Conservation (phyloP, 2,329 filamentous ascomycete genomes). For the Xylariales sp. region DNA sequence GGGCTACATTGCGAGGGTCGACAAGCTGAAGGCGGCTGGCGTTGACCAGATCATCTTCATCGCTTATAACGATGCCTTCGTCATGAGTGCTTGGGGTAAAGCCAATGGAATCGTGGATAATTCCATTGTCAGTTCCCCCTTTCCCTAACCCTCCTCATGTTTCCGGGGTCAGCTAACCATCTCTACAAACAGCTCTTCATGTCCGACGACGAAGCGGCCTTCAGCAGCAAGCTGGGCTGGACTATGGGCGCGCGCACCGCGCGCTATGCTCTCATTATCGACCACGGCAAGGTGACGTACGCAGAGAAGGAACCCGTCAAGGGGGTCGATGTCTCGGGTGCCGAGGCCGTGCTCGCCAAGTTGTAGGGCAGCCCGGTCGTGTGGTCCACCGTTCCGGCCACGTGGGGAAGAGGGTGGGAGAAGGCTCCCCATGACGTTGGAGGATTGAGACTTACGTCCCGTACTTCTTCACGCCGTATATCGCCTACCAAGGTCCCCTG, state of each 20-base stretch:
- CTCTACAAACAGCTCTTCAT: constrained; percentile 60
- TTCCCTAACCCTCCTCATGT: not conserved
- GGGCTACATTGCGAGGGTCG: constrained; percentile 67
- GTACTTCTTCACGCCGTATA: too few species aligned
- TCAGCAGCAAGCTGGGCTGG: constrained; percentile 75
- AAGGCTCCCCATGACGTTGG: too few species aligned
- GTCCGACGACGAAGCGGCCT: constrained; percentile 60
- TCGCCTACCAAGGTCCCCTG: too few species aligned
- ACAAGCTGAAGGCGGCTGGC: constrained; percentile 68
- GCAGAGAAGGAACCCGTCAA: constrained; percentile 62
- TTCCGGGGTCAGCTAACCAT: not conserved
- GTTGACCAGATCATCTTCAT: constrained; percentile 77
- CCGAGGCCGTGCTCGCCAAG: constrained; percentile 39
- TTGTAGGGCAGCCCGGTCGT: too few species aligned
- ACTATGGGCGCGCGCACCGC: constrained; percentile 63
- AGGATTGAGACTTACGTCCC: too few species aligned
- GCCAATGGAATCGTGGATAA: constrained; percentile 71
- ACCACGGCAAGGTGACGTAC: constrained; percentile 76
- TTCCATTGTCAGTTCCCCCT: constrained; percentile 38
- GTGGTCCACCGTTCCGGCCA: too few species aligned
- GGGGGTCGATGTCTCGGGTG: constrained; percentile 43
- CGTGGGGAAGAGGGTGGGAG: too few species aligned
- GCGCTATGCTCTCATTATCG: constrained; percentile 72
- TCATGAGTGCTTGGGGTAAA: constrained; percentile 86
- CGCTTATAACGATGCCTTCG: constrained; percentile 75